phyloP scores from a whole-genome alignment of 148 eudicot species.

The Rhododendron simsii region DNA sequence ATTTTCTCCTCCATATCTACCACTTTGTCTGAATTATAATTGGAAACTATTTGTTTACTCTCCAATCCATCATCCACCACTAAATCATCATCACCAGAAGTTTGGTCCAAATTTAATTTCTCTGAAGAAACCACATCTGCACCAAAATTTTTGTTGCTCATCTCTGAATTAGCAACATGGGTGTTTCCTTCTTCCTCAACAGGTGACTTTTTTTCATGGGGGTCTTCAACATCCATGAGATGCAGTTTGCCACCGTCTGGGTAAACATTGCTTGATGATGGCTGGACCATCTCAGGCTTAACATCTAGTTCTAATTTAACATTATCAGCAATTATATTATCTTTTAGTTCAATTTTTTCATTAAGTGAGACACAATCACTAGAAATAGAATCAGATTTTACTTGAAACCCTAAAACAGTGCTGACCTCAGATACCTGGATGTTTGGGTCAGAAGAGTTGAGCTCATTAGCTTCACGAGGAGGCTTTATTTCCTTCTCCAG shows the following conservation, averaged over 20 bases:
- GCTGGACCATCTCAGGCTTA: conserved; percentile 84
- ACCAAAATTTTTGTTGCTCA: conserved; percentile 52
- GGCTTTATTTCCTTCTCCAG: conserved; percentile 29
- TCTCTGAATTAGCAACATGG: conserved; percentile 43
- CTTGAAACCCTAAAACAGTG: conserved; percentile 77
- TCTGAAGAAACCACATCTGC: conserved; percentile 64
- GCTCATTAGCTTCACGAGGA: conserved; percentile 41
- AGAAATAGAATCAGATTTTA: conserved; percentile 87
- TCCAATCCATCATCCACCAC: conserved; percentile 70
- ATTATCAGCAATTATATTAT: conserved; percentile 87
- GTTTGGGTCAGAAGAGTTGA: conserved; percentile 48
- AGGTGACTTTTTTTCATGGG: conserved; percentile 43
- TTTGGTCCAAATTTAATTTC: conserved; percentile 58
- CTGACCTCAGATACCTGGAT: conserved; percentile 94
- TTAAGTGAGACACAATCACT: conserved; percentile 68
- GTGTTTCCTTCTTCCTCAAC: conserved; percentile 43
- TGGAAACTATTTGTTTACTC: conserved; percentile 62
- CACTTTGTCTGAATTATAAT: conserved; percentile 36
- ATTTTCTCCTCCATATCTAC: conserved; percentile 42
- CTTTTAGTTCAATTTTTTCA: conserved; percentile 82
- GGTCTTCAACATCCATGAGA: conserved; percentile 76
- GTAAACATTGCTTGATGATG: conserved; percentile 55
- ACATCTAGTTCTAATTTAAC: conserved; percentile 88
- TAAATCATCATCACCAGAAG: conserved; percentile 85
- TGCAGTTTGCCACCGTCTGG: conserved; percentile 58